Evolutionary conservation across 164 flowering plant species (phyloP), one percentile per base, ranked within the genome.

Genomic region (Berberis thunbergii): DNA sequence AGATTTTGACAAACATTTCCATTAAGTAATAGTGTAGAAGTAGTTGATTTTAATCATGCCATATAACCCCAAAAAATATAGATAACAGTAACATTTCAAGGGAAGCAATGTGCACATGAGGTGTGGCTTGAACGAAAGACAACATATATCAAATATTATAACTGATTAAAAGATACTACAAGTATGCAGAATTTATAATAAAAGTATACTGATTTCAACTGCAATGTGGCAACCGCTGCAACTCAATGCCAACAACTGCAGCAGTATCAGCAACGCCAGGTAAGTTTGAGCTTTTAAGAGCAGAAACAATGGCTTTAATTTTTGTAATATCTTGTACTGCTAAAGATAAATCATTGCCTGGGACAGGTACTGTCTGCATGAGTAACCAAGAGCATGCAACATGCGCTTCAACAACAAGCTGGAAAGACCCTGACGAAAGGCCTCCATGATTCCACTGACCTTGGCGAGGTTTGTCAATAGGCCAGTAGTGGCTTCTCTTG

Each of bases 301-400:
- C 77, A 62, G 81, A 76, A 69, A 87, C 74, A 66, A 82, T 69
- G 62, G 80, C 74, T 75, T 94, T 86, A 48, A 91, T 74, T 66
- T 76, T 82, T 39, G 85, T 73, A 50, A 94, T 71, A 64, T 87
- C 97, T 0, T 81, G 55, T n/a, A 65, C 45, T 4, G 90, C 76
- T 58, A 91, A 70, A 2, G 99, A 87, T 57, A 91, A 59, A 89
- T 94, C 93, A 94, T 89, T 41, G 84, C 80, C n/a, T 89, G 95
- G 10, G 79, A 78, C 70, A 84, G 42, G 64, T 87, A 94, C 43
- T 84, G 88, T 68, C 83, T 70, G 61, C 96, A 91, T 38, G 99
- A 72, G 70, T 80, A 91, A 41, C 89, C 93, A 66, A 91, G 75
- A 55, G 90, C 81, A 75, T 87, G 89, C 66, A 94, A 74, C 67